Percentiles rank a stretch among this genome's conserved stretches.
phyloP scores from a whole-genome alignment of 305 asterid genomes.

The Rubia peregrina region DNA sequence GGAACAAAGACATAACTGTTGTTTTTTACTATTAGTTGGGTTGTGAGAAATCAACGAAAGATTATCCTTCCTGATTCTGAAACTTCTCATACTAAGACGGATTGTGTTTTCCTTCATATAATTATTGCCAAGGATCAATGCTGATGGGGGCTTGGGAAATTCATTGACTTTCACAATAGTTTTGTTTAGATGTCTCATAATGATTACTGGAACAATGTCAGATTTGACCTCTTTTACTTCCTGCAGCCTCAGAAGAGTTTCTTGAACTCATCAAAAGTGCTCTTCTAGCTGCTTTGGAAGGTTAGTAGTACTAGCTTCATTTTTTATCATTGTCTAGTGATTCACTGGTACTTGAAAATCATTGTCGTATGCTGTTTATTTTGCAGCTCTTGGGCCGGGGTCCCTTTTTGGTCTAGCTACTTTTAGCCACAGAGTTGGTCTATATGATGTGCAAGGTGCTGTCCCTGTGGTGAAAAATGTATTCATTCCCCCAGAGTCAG shows the following conservation, averaged over 20 bases:
- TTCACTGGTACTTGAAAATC: background rate
- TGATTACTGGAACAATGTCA: background rate
- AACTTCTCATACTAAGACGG: background rate
- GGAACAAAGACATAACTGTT: too few species aligned
- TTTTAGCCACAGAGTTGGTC: slow-evolving; percentile 95
- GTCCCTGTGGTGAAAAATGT: slow-evolving; percentile 95
- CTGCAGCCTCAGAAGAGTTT: slow-evolving; percentile 95
- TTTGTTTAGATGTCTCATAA: background rate
- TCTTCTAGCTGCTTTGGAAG: slow-evolving; percentile 95
- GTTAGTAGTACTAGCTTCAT: slow-evolving; percentile 31
- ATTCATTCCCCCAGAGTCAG: slow-evolving; percentile 74
- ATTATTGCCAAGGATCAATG: background rate
- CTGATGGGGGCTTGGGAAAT: background rate
- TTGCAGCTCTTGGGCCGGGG: slow-evolving; percentile 88
- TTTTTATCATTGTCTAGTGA: slow-evolving; percentile 4
- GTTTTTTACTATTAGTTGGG: background rate
- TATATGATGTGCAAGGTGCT: slow-evolving; percentile 97
- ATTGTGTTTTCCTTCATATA: background rate
- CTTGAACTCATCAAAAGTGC: slow-evolving; percentile 94
- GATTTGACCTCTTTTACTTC: slow-evolving; percentile 16
- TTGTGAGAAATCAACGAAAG: background rate
- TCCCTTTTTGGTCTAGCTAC: slow-evolving; percentile 97
- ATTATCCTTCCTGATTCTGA: background rate
- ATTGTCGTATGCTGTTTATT: slow-evolving; percentile 22
- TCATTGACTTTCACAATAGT: background rate